Evolutionary conservation across 306 rosid species (phyloP).

Genomic region (Pterocarpus santalinus): DNA sequence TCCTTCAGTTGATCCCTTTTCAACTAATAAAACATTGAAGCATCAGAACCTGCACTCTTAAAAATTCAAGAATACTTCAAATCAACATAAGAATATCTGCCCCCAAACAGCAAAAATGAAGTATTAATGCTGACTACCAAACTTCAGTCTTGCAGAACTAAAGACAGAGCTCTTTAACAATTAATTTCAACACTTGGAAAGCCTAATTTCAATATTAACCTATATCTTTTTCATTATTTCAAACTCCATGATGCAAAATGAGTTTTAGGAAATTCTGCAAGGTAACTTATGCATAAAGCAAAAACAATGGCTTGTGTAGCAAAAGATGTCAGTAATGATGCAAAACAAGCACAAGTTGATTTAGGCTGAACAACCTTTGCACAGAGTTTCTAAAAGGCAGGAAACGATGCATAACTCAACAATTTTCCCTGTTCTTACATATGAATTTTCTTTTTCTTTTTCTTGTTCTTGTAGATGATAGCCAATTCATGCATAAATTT

Average conservation of each 20-base stretch:
- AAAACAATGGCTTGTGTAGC: slow-evolving; percentile 2
- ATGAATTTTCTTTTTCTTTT: slow-evolving; percentile 21
- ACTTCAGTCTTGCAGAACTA: slow-evolving; percentile 19
- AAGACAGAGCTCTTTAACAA: slow-evolving; percentile 31
- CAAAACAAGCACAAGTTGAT: slow-evolving; percentile 34
- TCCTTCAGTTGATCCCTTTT: slow-evolving; percentile 27
- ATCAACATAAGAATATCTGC: slow-evolving; percentile 26
- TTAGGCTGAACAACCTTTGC: slow-evolving; percentile 16
- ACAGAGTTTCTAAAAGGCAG: neutral
- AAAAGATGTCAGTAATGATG: slow-evolving; percentile 38
- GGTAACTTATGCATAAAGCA: slow-evolving; percentile 14
- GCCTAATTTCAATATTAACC: slow-evolving; percentile 33
- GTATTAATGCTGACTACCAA: slow-evolving; percentile 29
- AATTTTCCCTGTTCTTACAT: slow-evolving; percentile 25
- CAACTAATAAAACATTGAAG: slow-evolving; percentile 24
- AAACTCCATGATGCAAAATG: slow-evolving; percentile 39
- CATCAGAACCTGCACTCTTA: slow-evolving; percentile 12
- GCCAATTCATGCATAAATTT: slow-evolving; percentile 35
- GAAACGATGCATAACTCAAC: slow-evolving; percentile 38
- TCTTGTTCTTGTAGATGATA: slow-evolving; percentile 32
- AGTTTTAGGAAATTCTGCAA: slow-evolving; percentile 32
- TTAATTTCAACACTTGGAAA: slow-evolving; percentile 20
- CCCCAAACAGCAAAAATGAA: neutral
- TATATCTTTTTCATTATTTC: neutral
- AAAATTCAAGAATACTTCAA: slow-evolving; percentile 17